Evolutionary conservation across 2,329 filamentous ascomycete species (phyloP).

Genomic region (Colletotrichum noveboracense): DNA sequence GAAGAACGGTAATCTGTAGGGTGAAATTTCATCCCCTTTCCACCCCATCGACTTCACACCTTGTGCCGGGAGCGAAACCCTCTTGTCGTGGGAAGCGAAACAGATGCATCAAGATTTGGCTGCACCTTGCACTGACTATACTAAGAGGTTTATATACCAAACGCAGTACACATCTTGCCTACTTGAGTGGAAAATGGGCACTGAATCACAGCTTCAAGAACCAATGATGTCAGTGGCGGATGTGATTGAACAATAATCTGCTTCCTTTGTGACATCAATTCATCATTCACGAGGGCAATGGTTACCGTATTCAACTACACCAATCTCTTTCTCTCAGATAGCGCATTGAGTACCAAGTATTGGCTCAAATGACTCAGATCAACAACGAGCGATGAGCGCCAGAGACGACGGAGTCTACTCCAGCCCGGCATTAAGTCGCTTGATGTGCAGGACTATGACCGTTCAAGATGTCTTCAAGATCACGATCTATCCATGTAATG

Average conservation of each 20-base stretch:
- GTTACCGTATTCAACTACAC: accelerated
- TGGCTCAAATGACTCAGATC: background rate
- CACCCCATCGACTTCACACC: too few species aligned
- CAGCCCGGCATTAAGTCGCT: background rate
- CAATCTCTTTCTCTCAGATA: background rate
- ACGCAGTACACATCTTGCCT: background rate
- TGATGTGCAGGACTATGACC: background rate
- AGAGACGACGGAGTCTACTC: background rate
- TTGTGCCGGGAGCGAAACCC: too few species aligned
- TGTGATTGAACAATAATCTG: background rate
- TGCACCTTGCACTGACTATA: background rate
- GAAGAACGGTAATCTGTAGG: background rate
- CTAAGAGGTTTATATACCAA: background rate
- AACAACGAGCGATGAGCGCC: background rate
- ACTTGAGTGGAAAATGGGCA: accelerated
- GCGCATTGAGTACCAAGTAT: background rate
- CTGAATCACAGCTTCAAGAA: background rate
- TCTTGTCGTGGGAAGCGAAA: background rate
- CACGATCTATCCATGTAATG: background rate
- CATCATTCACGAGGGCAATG: background rate
- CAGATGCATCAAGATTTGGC: background rate
- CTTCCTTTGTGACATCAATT: background rate
- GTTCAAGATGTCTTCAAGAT: background rate
- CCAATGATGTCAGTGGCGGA: background rate
- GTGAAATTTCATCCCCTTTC: too few species aligned